These are phyloP conservation scores for Cordyceps fumosorosea DNA, from an alignment of 2,329 filamentous ascomycete genomes.

Conservation along the genomic window DNA sequence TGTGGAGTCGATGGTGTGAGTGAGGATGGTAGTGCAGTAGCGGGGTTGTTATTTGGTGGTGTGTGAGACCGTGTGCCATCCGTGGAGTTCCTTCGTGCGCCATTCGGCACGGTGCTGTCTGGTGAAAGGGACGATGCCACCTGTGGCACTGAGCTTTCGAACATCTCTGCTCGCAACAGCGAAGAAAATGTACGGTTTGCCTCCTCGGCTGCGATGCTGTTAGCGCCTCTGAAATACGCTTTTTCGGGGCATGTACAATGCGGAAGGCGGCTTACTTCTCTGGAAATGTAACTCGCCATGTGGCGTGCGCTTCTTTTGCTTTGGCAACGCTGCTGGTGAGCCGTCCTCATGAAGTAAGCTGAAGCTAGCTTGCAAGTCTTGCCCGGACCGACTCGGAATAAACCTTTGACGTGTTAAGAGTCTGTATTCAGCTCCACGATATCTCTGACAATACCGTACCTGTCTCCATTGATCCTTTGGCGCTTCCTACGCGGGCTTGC, in stretches of 20 bases:
- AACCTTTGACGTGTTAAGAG: constrained; percentile 54
- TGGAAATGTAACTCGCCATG: constrained; percentile 93
- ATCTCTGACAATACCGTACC: constrained; percentile 34
- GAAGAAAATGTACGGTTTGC: constrained; percentile 90
- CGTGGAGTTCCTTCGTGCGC: constrained; percentile 46
- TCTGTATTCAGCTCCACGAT: background rate
- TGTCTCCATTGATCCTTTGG: constrained; percentile 54
- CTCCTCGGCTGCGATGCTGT: constrained; percentile 61
- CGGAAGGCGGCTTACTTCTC: constrained; percentile 62
- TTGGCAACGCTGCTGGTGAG: constrained; percentile 85
- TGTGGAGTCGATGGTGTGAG: constrained; percentile 91
- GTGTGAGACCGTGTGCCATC: constrained; percentile 72
- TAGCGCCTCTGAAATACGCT: background rate
- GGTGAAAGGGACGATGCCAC: constrained; percentile 56
- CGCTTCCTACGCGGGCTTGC: constrained; percentile 53
- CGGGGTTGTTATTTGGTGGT: constrained; percentile 61
- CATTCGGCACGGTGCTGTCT: constrained; percentile 45
- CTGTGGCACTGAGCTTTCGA: constrained; percentile 85
- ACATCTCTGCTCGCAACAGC: constrained; percentile 82
- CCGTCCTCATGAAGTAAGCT: constrained; percentile 87
- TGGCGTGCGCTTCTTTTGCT: constrained; percentile 74
- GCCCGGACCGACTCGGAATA: constrained; percentile 87
- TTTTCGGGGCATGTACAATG: background rate
- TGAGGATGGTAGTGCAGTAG: constrained; percentile 60
- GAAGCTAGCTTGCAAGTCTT: constrained; percentile 90